Conservation (phyloP, 2,329 filamentous ascomycete species). For the Cercospora brassicicola region DNA sequence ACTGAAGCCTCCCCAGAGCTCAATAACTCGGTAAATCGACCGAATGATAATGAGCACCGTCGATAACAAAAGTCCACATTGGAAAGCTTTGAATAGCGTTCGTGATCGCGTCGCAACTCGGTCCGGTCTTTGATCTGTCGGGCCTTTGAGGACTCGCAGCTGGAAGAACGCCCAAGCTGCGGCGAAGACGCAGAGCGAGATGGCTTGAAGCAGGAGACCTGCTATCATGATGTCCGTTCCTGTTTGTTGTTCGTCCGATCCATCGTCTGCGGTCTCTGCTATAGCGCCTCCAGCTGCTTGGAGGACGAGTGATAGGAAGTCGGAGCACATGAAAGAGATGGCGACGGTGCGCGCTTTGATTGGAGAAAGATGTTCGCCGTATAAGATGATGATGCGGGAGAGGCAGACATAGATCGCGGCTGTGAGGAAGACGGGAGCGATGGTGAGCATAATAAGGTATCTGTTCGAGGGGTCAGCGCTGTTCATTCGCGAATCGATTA, state of each 20-base stretch:
- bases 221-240: conserved; percentile 59
- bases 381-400: conserved; percentile 58
- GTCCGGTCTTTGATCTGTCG: conserved; percentile 22
- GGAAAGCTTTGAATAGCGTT: conserved; percentile 55
- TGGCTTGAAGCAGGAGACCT: conserved; percentile 58
- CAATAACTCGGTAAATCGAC: conserved; percentile 65
- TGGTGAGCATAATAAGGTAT: conserved; percentile 59
- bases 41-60: conserved; percentile 62
- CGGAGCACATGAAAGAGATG: conserved; percentile 58
- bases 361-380: conserved; percentile 45
- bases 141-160: conserved; percentile 10
- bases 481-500: background rate
- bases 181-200: conserved; percentile 51
- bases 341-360: conserved; percentile 44
- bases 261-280: conserved; percentile 50
- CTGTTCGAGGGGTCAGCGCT: conserved; percentile 32
- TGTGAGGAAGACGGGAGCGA: conserved; percentile 58
- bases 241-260: conserved; percentile 43
- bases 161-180: conserved; percentile 41
- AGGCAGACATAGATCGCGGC: conserved; percentile 60
- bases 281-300: conserved; percentile 60
- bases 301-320: conserved; percentile 56
- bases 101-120: conserved; percentile 43
- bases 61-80: conserved; percentile 55
- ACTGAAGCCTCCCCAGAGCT: conserved; percentile 64